A percentile compares a stretch with the other conserved stretches of the same genome.
phyloP scores from a whole-genome alignment of 2,329 filamentous ascomycete species.

The Phaeosphaeria sp. region DNA sequence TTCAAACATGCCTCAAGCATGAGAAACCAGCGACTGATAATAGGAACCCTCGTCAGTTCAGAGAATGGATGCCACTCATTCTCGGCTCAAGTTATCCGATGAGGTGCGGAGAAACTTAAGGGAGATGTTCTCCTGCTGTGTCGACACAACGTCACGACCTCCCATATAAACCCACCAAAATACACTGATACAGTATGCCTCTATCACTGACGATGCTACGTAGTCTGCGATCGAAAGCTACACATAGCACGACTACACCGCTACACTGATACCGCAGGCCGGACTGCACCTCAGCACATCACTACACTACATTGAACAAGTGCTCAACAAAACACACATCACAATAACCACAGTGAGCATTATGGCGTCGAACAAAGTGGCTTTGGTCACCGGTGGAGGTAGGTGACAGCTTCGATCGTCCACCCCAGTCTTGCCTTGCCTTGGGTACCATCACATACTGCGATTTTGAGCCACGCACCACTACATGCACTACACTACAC shows the following conservation, averaged over 20 bases:
- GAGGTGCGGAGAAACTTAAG: neutral
- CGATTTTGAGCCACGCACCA: neutral
- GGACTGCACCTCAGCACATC: neutral
- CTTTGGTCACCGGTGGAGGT: neutral
- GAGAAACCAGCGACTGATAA: no score
- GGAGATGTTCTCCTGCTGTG: neutral
- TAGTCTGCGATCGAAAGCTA: neutral
- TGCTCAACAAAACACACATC: neutral
- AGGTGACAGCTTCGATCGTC: neutral
- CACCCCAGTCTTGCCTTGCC: neutral
- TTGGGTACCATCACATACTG: neutral
- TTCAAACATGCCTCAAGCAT: no score
- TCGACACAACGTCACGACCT: neutral
- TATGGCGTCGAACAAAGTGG: neutral
- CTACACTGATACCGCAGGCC: neutral
- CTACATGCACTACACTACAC: neutral
- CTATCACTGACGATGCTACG: neutral
- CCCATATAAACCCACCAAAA: neutral
- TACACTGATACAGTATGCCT: neutral
- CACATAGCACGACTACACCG: neutral
- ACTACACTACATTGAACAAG: neutral
- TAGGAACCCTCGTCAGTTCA: neutral
- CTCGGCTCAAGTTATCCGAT: neutral
- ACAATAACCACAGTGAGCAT: neutral
- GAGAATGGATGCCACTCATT: neutral